These are phyloP conservation scores for Synchytrium microbalum DNA, from an alignment of 371 early-diverging fungal genomes.

Conservation along the genomic window DNA sequence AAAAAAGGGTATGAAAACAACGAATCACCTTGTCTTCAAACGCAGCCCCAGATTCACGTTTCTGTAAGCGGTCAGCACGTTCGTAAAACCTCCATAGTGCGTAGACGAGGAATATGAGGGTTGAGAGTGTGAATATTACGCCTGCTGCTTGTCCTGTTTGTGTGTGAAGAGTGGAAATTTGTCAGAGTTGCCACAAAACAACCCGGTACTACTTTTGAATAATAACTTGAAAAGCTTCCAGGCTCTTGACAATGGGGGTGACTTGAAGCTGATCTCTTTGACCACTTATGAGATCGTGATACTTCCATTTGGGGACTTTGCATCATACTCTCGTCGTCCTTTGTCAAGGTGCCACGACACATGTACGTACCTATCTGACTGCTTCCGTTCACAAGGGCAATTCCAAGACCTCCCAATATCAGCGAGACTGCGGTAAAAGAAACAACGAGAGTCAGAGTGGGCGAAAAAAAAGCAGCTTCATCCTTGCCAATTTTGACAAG, in stretches of 20 bases:
- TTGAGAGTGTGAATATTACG: neutral
- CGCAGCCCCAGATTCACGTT: neutral
- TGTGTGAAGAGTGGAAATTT: neutral
- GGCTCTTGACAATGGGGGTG: too few species aligned
- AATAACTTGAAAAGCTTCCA: too few species aligned
- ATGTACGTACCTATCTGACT: neutral
- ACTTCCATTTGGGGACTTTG: too few species aligned
- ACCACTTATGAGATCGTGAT: too few species aligned
- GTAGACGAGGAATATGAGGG: neutral
- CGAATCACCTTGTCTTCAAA: slow-evolving; percentile 1
- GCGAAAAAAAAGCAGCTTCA: too few species aligned
- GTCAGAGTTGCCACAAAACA: neutral
- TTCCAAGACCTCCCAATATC: neutral
- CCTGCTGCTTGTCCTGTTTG: neutral
- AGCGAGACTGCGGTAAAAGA: neutral
- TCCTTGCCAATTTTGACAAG: too few species aligned
- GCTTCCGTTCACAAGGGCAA: neutral
- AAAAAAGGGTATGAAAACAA: too few species aligned
- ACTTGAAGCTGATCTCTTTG: too few species aligned
- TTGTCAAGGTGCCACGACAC: too few species aligned
- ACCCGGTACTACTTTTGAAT: neutral
- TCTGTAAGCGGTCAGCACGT: neutral
- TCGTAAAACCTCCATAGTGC: neutral
- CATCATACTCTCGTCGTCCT: too few species aligned
- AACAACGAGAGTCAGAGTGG: too few species aligned